Percentiles rank a stretch among this genome's conserved stretches.
Conservation (phyloP, 176 grass and related monocot genomes). For the Bolboschoenus planiculmis region DNA sequence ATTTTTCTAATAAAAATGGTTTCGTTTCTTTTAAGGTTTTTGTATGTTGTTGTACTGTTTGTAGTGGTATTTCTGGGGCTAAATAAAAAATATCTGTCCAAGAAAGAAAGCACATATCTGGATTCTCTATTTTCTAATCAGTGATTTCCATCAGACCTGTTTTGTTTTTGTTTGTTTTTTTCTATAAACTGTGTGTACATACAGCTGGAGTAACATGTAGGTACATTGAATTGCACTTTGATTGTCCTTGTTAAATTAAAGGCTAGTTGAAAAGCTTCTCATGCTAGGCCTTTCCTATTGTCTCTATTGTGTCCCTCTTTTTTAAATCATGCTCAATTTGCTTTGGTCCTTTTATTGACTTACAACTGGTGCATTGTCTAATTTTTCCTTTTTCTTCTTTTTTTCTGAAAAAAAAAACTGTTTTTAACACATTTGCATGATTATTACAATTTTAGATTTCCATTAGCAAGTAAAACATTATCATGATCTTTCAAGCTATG, state of each 20-base stretch:
- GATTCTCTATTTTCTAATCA: not conserved
- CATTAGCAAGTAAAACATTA: not conserved
- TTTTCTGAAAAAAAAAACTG: not conserved
- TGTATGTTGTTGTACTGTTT: not conserved
- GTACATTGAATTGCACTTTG: conserved; percentile 9
- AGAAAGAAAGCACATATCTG: not conserved
- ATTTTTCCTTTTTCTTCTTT: too few species aligned
- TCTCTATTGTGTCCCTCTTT: not conserved
- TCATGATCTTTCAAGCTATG: not conserved
- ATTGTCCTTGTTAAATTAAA: not conserved
- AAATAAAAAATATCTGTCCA: not conserved
- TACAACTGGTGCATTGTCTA: too few species aligned
- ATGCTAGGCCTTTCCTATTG: not conserved
- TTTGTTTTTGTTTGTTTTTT: not conserved
- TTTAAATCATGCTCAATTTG: not conserved
- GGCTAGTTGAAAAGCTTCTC: not conserved
- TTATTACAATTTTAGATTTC: not conserved
- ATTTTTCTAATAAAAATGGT: not conserved
- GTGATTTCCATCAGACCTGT: not conserved
- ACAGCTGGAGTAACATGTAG: not conserved
- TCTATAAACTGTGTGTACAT: not conserved
- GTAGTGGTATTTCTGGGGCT: not conserved
- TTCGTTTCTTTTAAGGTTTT: not conserved
- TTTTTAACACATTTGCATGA: not conserved
- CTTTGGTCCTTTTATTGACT: not conserved